Conservation (phyloP, 176 grass and related monocot species). For the Carex pumila region DNA sequence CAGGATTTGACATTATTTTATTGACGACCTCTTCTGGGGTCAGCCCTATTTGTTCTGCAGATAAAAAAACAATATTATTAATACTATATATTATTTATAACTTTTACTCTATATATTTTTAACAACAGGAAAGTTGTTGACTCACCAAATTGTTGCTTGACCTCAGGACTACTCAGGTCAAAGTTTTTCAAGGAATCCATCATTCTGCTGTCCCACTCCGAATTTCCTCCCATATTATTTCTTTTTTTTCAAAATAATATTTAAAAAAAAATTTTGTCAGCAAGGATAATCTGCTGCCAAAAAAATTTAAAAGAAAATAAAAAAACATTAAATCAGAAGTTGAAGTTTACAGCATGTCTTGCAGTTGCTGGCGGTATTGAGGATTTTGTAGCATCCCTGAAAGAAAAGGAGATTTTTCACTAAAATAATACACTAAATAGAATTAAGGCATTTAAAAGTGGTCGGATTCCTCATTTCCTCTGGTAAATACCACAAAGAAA, state of each 20-base stretch:
- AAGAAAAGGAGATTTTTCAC: conserved; percentile 25
- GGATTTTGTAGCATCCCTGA: conserved; percentile 97
- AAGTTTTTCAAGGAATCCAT: conserved; percentile 93
- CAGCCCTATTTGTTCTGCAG: conserved; percentile 82
- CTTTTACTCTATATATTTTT: not conserved
- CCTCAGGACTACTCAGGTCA: conserved; percentile 87
- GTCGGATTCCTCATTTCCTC: no score
- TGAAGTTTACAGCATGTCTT: conserved; percentile 90
- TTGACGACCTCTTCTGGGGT: conserved; percentile 93
- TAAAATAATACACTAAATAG: not conserved
- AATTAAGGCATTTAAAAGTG: not conserved
- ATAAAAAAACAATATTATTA: not conserved
- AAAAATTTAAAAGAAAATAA: conserved; percentile 9
- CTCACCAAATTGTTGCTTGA: conserved; percentile 95
- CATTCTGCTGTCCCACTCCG: conserved; percentile 81
- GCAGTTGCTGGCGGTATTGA: conserved; percentile 76
- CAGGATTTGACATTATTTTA: conserved; percentile 97
- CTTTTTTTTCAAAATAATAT: conserved; percentile 29
- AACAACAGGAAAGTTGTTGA: conserved; percentile 8
- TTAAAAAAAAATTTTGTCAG: conserved; percentile 4
- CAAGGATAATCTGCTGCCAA: not conserved
- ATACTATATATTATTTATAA: not conserved
- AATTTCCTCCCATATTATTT: conserved; percentile 87
- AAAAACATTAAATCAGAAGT: conserved; percentile 4
- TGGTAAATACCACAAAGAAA: no score